phyloP scores from a whole-genome alignment of 371 early-diverging fungal genomes.

The Actinomucor elegans region DNA sequence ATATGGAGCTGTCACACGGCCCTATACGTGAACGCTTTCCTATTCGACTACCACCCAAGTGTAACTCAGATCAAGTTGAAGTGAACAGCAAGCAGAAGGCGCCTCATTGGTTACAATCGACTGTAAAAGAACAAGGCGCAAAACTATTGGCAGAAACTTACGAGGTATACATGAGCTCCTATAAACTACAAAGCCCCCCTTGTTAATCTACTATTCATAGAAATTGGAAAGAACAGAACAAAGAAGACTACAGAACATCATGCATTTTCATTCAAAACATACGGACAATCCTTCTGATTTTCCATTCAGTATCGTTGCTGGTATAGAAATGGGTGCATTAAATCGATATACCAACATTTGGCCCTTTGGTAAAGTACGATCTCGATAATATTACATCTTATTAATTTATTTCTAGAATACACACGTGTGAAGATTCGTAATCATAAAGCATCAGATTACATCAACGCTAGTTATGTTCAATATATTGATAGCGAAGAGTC shows the following conservation, averaged over 20 bases:
- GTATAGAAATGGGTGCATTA: slow-evolving; percentile 64
- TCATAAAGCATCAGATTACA: slow-evolving; percentile 67
- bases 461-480: slow-evolving; percentile 71
- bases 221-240: slow-evolving; percentile 60
- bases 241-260: slow-evolving; percentile 62
- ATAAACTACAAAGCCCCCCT: background rate
- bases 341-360: slow-evolving; percentile 82
- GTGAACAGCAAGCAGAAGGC: background rate
- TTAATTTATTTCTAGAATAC: slow-evolving; percentile 52
- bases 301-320: slow-evolving; percentile 64
- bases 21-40: slow-evolving; percentile 43
- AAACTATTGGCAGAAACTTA: slow-evolving; percentile 41
- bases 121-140: slow-evolving; percentile 30
- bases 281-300: slow-evolving; percentile 37
- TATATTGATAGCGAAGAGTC: slow-evolving; percentile 39
- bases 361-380: slow-evolving; percentile 59
- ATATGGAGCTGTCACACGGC: slow-evolving; percentile 35
- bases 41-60: slow-evolving; percentile 29
- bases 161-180: slow-evolving; percentile 29
- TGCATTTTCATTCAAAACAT: slow-evolving; percentile 55
- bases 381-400: no score
- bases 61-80: slow-evolving; percentile 23
- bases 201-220: slow-evolving; percentile 26
- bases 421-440: slow-evolving; percentile 49
- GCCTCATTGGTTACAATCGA: slow-evolving; percentile 34